Evolutionary conservation across 2,329 filamentous ascomycete species (phyloP).

Genomic region (Fusarium sarcochroum): DNA sequence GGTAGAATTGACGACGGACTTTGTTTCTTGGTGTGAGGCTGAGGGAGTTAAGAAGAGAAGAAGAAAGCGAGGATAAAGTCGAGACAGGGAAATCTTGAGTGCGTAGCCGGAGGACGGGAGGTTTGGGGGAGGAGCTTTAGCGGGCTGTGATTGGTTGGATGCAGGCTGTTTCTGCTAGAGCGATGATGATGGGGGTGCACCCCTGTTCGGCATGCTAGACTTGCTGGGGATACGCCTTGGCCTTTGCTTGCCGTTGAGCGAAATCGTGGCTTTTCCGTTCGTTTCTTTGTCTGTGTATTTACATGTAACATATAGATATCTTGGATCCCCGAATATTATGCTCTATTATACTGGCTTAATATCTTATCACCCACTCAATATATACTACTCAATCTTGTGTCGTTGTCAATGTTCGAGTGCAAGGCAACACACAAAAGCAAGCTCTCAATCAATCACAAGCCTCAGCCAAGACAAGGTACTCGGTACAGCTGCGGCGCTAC

Average conservation of each 20-base stretch:
- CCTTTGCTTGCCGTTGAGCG: constrained; percentile 7
- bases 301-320: no score
- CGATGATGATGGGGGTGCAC: constrained; percentile 41
- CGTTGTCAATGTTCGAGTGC: no score
- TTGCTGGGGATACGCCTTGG: constrained; percentile 40
- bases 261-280: constrained; percentile 36
- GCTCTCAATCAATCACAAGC: constrained; percentile 6
- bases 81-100: constrained; percentile 49
- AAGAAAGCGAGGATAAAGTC: constrained; percentile 44
- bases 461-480: constrained; percentile 8
- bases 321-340: no score
- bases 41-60: constrained; percentile 22
- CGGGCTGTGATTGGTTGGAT: constrained; percentile 41
- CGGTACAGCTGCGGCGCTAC: constrained; percentile 34
- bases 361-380: no score
- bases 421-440: background rate
- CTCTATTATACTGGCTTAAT: no score
- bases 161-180: constrained; percentile 31
- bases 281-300: no score
- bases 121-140: constrained; percentile 48
- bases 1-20: constrained; percentile 20
- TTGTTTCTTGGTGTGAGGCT: constrained; percentile 33
- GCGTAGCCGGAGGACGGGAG: constrained; percentile 52
- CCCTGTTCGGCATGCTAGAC: constrained; percentile 23
- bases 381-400: no score